Conservation (phyloP, 352 stramenopile species). For the Phytophthora pisi region DNA sequence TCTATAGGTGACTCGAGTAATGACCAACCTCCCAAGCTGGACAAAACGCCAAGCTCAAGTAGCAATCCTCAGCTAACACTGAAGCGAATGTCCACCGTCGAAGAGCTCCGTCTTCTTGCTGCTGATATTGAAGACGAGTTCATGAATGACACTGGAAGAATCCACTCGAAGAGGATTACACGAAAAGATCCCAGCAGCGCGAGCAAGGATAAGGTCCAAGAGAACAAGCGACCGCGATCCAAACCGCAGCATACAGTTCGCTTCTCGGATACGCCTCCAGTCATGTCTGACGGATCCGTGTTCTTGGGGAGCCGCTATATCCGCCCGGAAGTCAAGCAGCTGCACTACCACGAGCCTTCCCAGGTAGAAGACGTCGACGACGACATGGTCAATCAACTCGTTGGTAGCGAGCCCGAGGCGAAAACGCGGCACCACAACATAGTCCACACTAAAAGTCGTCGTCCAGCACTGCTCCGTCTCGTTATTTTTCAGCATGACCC, state of each 20-base stretch:
- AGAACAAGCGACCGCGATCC: neutral
- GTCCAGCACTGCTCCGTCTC: constrained; percentile 20
- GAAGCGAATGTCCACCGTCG: constrained; percentile 26
- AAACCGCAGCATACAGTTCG: constrained; percentile 22
- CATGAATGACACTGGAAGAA: constrained; percentile 15
- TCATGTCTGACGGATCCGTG: constrained; percentile 37
- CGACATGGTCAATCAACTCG: constrained; percentile 20
- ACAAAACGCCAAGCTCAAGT: constrained; percentile 12
- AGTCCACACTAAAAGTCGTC: neutral
- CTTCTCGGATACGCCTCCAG: constrained; percentile 34
- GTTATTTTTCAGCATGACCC: constrained; percentile 35
- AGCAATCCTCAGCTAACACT: constrained; percentile 1
- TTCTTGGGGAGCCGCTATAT: constrained; percentile 62
- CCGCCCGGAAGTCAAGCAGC: constrained; percentile 36
- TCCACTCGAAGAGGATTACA: too few relatives aligned
- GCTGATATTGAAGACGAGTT: constrained; percentile 34
- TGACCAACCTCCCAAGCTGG: constrained; percentile 4
- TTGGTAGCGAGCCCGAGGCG: constrained; percentile 22
- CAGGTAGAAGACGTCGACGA: constrained; percentile 36
- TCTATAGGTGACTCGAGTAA: neutral
- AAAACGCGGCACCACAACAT: neutral
- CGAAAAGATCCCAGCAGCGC: neutral
- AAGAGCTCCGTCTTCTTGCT: constrained; percentile 29
- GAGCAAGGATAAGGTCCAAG: neutral
- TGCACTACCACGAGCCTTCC: constrained; percentile 25